Percentiles rank a stretch among this genome's conserved stretches.
Conservation (phyloP, 1,284 basidiomycete species). For the Melampsora americana region DNA sequence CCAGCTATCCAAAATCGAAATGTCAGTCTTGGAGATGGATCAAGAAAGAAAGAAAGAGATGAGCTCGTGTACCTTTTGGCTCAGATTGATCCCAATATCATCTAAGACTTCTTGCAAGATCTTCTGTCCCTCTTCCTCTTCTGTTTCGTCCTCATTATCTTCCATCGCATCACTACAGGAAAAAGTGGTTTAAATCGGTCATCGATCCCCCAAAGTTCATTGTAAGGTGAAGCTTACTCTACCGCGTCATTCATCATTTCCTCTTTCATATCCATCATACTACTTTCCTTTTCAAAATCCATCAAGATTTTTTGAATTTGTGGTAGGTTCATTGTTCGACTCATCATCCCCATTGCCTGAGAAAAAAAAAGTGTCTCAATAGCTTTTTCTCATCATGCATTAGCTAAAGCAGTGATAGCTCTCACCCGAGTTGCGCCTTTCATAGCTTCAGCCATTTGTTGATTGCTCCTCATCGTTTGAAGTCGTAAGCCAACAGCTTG, state of each 20-base stretch:
- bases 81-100: constrained; percentile 89
- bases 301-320: constrained; percentile 93
- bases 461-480: constrained; percentile 92
- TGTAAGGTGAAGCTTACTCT: constrained; percentile 57
- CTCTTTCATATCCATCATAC: constrained; percentile 99
- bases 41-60: background rate
- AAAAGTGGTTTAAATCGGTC: background rate
- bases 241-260: constrained; percentile 99
- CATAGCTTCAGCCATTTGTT: constrained; percentile 99
- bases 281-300: constrained; percentile 94
- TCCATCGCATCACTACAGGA: constrained; percentile 78
- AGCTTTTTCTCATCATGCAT: background rate
- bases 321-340: constrained; percentile 88
- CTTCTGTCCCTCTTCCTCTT: constrained; percentile 90
- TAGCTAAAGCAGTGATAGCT: constrained; percentile 43
- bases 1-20: constrained; percentile 14
- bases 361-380: background rate
- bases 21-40: background rate
- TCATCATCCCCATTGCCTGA: constrained; percentile 98
- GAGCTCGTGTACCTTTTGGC: constrained; percentile 70
- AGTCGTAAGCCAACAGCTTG: constrained; percentile 94
- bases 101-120: constrained; percentile 94
- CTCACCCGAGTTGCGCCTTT: constrained; percentile 88
- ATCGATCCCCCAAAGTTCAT: background rate
- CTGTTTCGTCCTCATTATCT: constrained; percentile 78